These are phyloP conservation scores for Calonectria pteridis DNA, from an alignment of 2,329 filamentous ascomycete species.

Conservation along the genomic window DNA sequence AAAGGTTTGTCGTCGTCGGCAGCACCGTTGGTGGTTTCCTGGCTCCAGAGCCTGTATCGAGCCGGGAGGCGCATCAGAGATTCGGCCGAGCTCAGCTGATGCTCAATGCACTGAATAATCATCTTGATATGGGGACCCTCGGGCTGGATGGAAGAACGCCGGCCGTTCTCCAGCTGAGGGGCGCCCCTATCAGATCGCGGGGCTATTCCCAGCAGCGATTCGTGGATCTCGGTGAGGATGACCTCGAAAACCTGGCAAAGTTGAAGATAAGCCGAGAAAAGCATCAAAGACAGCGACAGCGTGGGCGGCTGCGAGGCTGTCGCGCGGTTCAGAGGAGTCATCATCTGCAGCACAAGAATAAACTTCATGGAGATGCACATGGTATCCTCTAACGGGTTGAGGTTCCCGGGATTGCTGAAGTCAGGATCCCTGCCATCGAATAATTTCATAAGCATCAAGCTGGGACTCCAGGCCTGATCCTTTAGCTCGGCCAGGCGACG, in stretches of 20 bases:
- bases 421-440: neutral
- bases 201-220: neutral
- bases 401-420: neutral
- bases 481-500: neutral
- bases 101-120: neutral
- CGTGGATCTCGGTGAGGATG: neutral
- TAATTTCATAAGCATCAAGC: neutral
- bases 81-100: neutral
- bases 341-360: constrained; percentile 1
- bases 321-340: neutral
- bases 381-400: neutral
- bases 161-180: neutral
- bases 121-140: neutral
- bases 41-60: neutral
- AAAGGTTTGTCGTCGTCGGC: neutral
- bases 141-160: neutral
- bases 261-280: neutral
- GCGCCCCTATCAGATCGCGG: neutral
- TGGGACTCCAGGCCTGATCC: neutral
- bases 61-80: neutral
- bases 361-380: constrained; percentile 7
- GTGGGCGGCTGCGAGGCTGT: neutral
- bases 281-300: neutral
- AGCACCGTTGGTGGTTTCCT: neutral
- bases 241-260: neutral